Evolutionary conservation across 352 stramenopile genomes (phyloP), one percentile per base, ranked within the genome.

Genomic region (Phytophthora sp.): DNA sequence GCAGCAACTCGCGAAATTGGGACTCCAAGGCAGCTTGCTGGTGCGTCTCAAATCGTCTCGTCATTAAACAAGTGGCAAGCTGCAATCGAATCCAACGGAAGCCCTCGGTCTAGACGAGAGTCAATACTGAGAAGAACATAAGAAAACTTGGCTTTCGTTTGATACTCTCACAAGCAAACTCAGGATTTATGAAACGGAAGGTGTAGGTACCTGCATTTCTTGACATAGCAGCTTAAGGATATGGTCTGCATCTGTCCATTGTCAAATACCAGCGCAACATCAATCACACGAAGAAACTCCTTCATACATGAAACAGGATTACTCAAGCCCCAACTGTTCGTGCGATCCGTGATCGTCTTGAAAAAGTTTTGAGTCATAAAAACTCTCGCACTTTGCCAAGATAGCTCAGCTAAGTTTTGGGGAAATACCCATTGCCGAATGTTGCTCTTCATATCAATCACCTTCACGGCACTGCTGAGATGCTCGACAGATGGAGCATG

Each of bases 351-450:
- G 10, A 73, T 55, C 0, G 70, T 76, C 27, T 32, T 34, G n/a
- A 77, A 87, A 46, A 89, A 87, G 54, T 88, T 89, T 4, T 35
- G 28, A 1, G 77, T 84, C 13, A 70, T 74, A 18, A 66, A 84
- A 1, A 89, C 18, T 0, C 56, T 52, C 2, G 68, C 37, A 1
- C 17, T 41, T 2, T 15, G 7, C 80, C 77, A 88, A 6, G 31
- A 28, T 20, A 86, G 45, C 31, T 55, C 41, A 5, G 20, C 30
- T 9, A 84, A 24, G 4, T 55, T 28, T 21, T 57, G 54, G 0
- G 37, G 51, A 17, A 20, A 42, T 3, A 72, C 38, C 45, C 31
- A 55, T 21, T 64, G 15, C 8, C 32, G 55, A n/a, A 69, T 48
- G 38, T 58, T 64, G 0, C 5, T 21, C 26, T 28, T 28, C 35